These are phyloP conservation scores for Begonia masoniana DNA, from an alignment of 306 rosid genomes.

Conservation along the genomic window DNA sequence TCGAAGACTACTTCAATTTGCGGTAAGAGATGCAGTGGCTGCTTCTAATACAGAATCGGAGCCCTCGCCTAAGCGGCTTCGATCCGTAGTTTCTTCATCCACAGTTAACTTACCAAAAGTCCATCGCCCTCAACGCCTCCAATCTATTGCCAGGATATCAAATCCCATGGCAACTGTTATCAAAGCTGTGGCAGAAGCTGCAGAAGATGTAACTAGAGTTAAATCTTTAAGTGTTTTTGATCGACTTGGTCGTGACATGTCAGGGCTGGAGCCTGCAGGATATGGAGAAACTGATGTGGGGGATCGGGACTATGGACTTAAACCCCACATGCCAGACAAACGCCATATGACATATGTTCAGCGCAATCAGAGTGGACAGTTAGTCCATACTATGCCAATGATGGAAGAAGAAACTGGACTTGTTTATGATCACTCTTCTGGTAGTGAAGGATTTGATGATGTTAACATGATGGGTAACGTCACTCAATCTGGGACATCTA, in stretches of 20 bases:
- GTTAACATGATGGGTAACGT: slow-evolving; percentile 26
- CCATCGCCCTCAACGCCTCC: slow-evolving; percentile 38
- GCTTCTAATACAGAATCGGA: slow-evolving; percentile 33
- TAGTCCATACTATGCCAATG: slow-evolving; percentile 22
- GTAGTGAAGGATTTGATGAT: slow-evolving; percentile 53
- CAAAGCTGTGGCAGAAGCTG: slow-evolving; percentile 89
- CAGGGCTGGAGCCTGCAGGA: slow-evolving; percentile 22
- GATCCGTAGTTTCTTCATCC: slow-evolving; percentile 51
- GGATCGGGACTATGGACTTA: slow-evolving; percentile 31
- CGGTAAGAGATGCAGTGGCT: slow-evolving; percentile 55
- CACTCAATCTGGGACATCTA: slow-evolving; percentile 41
- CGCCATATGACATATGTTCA: slow-evolving; percentile 20
- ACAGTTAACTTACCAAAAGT: slow-evolving; percentile 32
- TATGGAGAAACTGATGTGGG: slow-evolving; percentile 18
- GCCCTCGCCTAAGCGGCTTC: slow-evolving; percentile 47
- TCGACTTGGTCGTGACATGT: slow-evolving; percentile 58
- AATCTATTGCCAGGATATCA: slow-evolving; percentile 43
- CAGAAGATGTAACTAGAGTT: slow-evolving; percentile 64
- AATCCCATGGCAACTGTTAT: slow-evolving; percentile 82
- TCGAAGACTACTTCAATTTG: slow-evolving; percentile 45
- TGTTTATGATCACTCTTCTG: slow-evolving; percentile 51
- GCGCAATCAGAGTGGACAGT: slow-evolving; percentile 29
- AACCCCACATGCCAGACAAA: slow-evolving; percentile 27
- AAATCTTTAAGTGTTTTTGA: slow-evolving; percentile 84
- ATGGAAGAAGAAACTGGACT: slow-evolving; percentile 40